These are phyloP conservation scores for Glomus cerebriforme DNA, from an alignment of 192 early-diverging fungal species.

Conservation along the genomic window DNA sequence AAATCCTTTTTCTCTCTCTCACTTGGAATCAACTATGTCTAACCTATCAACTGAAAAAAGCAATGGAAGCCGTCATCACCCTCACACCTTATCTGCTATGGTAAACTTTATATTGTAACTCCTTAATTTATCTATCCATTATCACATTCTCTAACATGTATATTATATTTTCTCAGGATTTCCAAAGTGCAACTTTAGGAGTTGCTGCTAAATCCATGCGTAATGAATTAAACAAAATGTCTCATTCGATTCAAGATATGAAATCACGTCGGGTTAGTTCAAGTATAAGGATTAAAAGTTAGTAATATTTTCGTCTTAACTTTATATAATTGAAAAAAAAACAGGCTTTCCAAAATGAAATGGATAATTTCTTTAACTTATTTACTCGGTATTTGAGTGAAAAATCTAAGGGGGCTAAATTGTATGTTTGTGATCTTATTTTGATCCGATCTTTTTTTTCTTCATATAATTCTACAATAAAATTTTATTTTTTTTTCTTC, in stretches of 20 bases:
- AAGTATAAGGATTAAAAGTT: background rate
- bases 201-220: constrained; percentile 75
- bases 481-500: constrained; percentile 1
- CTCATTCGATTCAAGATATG: constrained; percentile 56
- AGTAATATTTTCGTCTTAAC: background rate
- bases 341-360: constrained; percentile 72
- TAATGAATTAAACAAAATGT: constrained; percentile 69
- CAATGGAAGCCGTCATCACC: background rate
- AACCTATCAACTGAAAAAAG: background rate
- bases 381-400: constrained; percentile 87
- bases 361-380: constrained; percentile 84
- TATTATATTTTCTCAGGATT: constrained; percentile 43
- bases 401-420: constrained; percentile 71
- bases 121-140: background rate
- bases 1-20: too few relatives aligned
- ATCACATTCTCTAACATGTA: background rate
- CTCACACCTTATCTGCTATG: background rate
- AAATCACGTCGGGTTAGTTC: constrained; percentile 56
- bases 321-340: background rate
- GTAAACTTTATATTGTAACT: background rate
- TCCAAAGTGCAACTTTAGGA: constrained; percentile 58
- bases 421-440: constrained; percentile 53
- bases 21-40: background rate
- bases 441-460: background rate
- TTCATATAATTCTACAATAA: background rate